Percentiles rank a stretch among this genome's conserved stretches.
phyloP scores from a whole-genome alignment of 805 yeast species.

The Candida glaebosa region DNA sequence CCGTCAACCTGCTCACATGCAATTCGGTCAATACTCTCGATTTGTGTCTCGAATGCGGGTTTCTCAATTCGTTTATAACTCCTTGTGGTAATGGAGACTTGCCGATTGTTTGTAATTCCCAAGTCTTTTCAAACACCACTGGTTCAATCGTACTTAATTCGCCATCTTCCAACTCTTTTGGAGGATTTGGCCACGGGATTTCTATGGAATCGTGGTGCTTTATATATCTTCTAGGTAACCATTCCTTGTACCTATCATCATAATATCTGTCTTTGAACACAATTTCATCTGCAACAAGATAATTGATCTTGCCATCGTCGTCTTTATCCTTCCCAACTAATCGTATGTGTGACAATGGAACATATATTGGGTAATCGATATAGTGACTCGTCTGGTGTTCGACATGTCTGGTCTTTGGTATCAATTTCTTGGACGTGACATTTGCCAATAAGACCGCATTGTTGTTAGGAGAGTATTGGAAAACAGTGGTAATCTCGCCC shows the following conservation, averaged over 20 bases:
- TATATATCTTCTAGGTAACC: slow-evolving; percentile 77
- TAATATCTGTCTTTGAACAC: slow-evolving; percentile 66
- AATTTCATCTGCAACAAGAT: slow-evolving; percentile 77
- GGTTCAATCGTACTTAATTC: slow-evolving; percentile 54
- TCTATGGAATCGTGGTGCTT: slow-evolving; percentile 63
- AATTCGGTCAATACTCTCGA: slow-evolving; percentile 49
- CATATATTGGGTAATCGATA: slow-evolving; percentile 61
- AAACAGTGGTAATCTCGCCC: slow-evolving; percentile 72
- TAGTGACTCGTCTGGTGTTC: slow-evolving; percentile 71
- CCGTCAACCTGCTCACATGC: slow-evolving; percentile 58
- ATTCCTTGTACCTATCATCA: slow-evolving; percentile 67
- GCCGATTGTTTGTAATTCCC: slow-evolving; percentile 63
- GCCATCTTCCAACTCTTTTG: slow-evolving; percentile 50
- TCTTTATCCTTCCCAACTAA: slow-evolving; percentile 76
- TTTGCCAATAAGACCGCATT: slow-evolving; percentile 67
- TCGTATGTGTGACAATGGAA: slow-evolving; percentile 58
- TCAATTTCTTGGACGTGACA: slow-evolving; percentile 60
- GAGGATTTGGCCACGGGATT: slow-evolving; percentile 89
- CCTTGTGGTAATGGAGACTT: slow-evolving; percentile 66
- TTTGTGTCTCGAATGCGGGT: slow-evolving; percentile 69
- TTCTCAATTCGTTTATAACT: slow-evolving; percentile 67
- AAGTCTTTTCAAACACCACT: slow-evolving; percentile 67
- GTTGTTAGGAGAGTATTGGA: slow-evolving; percentile 53
- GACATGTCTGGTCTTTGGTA: slow-evolving; percentile 73
- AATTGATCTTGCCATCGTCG: slow-evolving; percentile 58